Conservation (phyloP, 257 asterid genomes). For the Primulina huaijiensis region DNA sequence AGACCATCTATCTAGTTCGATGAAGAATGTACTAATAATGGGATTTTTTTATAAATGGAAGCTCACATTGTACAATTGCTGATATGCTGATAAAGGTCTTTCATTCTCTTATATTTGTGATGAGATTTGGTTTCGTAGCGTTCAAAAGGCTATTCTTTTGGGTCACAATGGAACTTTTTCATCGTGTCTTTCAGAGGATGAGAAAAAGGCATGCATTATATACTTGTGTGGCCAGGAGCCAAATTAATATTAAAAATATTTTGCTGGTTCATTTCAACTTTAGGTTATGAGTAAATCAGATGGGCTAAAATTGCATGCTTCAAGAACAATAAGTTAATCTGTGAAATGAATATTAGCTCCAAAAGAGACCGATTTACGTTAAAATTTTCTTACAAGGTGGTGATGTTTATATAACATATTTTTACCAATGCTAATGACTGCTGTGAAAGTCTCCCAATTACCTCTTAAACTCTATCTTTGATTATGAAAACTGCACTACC, state of each 20-base stretch:
- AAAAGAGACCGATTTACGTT: background rate
- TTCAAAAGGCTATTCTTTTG: background rate
- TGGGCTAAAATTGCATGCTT: background rate
- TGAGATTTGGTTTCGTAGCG: background rate
- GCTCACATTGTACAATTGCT: too few species aligned
- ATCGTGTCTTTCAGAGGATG: background rate
- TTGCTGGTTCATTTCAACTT: background rate
- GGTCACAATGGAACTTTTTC: background rate
- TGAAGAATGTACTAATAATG: too few species aligned
- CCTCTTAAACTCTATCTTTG: slow-evolving; percentile 1
- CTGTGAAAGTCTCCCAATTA: background rate
- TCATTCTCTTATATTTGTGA: background rate
- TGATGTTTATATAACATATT: background rate
- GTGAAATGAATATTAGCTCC: slow-evolving; percentile 10
- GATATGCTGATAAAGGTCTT: background rate
- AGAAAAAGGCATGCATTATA: slow-evolving; percentile 11
- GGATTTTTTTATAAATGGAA: too few species aligned
- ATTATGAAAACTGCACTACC: background rate
- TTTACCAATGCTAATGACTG: background rate
- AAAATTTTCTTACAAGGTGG: slow-evolving; percentile 10
- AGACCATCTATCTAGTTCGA: too few species aligned
- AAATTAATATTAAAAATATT: background rate
- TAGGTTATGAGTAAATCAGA: slow-evolving; percentile 4
- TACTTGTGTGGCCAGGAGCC: background rate
- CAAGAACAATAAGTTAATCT: background rate